Evolutionary conservation across 768 basidiomycete genomes (phyloP).

Genomic region (Macrolepiota fuliginosa): DNA sequence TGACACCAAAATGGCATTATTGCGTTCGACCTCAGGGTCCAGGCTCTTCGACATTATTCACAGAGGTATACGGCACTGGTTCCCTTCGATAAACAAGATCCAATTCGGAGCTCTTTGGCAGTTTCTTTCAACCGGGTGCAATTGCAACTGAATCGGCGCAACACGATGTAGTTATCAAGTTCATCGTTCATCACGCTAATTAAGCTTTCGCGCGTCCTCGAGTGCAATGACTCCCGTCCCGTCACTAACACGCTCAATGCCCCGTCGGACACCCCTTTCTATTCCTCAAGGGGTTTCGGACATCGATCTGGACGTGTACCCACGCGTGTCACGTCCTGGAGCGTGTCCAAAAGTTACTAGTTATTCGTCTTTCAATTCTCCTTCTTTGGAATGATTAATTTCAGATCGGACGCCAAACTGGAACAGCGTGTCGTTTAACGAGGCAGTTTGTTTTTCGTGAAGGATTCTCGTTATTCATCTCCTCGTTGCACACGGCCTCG

Average conservation of each 20-base stretch:
- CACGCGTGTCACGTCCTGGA: conserved; percentile 6
- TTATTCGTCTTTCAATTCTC: conserved; percentile 4
- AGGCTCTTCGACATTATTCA: background rate
- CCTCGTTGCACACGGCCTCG: background rate
- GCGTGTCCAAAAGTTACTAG: background rate
- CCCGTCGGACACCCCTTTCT: background rate
- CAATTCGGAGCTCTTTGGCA: conserved; percentile 8
- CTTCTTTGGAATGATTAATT: conserved; percentile 11
- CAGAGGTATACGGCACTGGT: background rate
- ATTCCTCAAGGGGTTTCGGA: background rate
- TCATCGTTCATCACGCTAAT: background rate
- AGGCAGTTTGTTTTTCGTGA: conserved; percentile 1
- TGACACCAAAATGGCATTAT: background rate
- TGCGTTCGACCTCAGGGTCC: background rate
- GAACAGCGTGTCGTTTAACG: background rate
- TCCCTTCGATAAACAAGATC: background rate
- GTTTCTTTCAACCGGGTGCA: conserved; percentile 12
- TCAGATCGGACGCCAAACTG: background rate
- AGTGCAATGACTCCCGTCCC: background rate
- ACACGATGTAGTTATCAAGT: conserved; percentile 5
- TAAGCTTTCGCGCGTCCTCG: background rate
- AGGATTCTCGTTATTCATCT: background rate
- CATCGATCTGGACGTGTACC: background rate
- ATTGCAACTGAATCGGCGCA: conserved; percentile 2
- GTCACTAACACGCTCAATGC: background rate